A percentile compares a stretch with the other conserved stretches of the same genome.
phyloP scores from a whole-genome alignment of 306 rosid genomes.

The Gillenia trifoliata region DNA sequence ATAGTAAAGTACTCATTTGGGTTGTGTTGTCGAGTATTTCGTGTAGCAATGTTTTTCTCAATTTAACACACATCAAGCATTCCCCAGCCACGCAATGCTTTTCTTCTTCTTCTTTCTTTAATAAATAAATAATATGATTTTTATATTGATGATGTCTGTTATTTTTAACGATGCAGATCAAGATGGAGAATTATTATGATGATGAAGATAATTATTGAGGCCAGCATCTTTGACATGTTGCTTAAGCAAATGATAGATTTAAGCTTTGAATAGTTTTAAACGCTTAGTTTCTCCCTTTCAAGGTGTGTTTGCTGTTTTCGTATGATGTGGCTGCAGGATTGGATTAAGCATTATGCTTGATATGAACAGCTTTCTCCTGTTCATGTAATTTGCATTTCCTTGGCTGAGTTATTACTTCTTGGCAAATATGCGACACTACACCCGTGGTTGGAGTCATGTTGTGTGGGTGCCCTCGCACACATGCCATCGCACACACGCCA shows the following conservation, averaged over 20 bases:
- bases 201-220: conserved; percentile 21
- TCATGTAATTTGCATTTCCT: not conserved
- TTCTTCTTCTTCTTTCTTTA: not conserved
- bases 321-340: not conserved
- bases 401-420: not conserved
- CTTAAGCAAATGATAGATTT: conserved; percentile 12
- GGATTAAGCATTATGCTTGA: conserved; percentile 11
- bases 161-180: conserved; percentile 29
- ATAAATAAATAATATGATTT: not conserved
- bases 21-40: not conserved
- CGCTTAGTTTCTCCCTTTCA: conserved; percentile 1
- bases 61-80: not conserved
- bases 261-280: conserved; percentile 1
- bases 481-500: not conserved
- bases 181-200: conserved; percentile 27
- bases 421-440: not conserved
- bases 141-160: not conserved
- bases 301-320: conserved; percentile 6
- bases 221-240: conserved; percentile 24
- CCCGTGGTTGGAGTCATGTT: not conserved
- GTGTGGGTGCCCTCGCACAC: not conserved
- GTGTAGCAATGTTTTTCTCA: not conserved
- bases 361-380: not conserved
- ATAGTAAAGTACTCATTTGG: not conserved
- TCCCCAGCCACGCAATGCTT: not conserved